phyloP scores from a whole-genome alignment of 768 basidiomycete genomes.

The Udeniomyces megalosporus region DNA sequence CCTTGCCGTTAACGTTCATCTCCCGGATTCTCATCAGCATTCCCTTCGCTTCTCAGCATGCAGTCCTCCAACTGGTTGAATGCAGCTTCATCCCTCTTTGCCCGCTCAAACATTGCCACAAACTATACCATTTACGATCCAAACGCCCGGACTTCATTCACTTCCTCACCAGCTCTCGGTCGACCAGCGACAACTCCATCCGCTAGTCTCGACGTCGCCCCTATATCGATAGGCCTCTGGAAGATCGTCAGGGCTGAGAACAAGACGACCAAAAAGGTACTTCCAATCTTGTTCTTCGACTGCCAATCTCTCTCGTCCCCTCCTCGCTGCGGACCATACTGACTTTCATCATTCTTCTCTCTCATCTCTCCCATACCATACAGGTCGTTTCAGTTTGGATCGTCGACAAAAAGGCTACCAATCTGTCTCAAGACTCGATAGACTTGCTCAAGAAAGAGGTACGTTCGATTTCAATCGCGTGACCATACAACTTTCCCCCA shows the following conservation, averaged over 20 bases:
- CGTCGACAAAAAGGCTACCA: conserved; percentile 63
- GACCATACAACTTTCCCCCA: not conserved
- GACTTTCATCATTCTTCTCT: not conserved
- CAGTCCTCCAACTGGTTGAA: no score
- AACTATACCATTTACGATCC: conserved; percentile 40
- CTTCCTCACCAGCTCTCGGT: conserved; percentile 31
- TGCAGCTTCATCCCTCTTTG: conserved; percentile 68
- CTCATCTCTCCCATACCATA: not conserved
- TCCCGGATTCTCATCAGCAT: no score
- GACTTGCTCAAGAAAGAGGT: conserved; percentile 84
- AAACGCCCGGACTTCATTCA: not conserved
- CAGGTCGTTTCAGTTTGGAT: conserved; percentile 66
- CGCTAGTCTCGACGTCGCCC: conserved; percentile 25
- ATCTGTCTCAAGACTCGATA: conserved; percentile 38
- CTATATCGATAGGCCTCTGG: conserved; percentile 72
- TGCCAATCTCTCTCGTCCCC: no score
- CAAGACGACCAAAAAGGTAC: conserved; percentile 69
- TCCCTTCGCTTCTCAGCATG: no score
- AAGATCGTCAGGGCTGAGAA: conserved; percentile 70
- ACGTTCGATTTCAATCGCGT: no score
- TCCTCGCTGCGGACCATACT: not conserved
- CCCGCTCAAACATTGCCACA: conserved; percentile 61
- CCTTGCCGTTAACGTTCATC: no score
- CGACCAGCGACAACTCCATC: conserved; percentile 9
- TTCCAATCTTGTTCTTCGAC: not conserved